Evolutionary conservation across 352 stramenopile species (phyloP).

Genomic region (Pythium utonaiense): DNA sequence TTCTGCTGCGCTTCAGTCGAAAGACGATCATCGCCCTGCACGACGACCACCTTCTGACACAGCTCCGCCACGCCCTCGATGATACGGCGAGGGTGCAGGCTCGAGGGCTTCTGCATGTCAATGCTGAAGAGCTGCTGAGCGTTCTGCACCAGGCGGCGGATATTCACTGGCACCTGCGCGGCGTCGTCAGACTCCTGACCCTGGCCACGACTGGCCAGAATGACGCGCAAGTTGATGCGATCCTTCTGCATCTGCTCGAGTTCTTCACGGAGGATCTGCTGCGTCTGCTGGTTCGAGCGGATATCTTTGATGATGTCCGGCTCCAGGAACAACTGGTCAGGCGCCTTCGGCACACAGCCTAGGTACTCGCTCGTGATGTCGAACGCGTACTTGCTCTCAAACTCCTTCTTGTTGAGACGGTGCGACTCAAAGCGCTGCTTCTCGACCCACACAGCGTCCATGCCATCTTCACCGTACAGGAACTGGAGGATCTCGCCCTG

Average conservation of each 20-base stretch:
- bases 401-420: slow-evolving; percentile 89
- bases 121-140: slow-evolving; percentile 93
- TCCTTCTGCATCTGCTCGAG: slow-evolving; percentile 93
- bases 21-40: slow-evolving; percentile 92
- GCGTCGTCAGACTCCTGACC: slow-evolving; percentile 90
- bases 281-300: slow-evolving; percentile 91
- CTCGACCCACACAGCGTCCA: slow-evolving; percentile 99
- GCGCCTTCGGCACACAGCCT: slow-evolving; percentile 84
- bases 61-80: slow-evolving; percentile 91
- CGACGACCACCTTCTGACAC: slow-evolving; percentile 95
- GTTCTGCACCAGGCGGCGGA: slow-evolving; percentile 95
- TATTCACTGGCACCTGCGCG: slow-evolving; percentile 91
- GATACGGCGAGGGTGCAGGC: slow-evolving; percentile 90
- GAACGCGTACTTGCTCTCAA: slow-evolving; percentile 93
- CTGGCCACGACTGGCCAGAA: slow-evolving; percentile 94
- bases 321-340: slow-evolving; percentile 81
- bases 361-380: slow-evolving; percentile 92
- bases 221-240: slow-evolving; percentile 91
- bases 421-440: slow-evolving; percentile 94
- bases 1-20: slow-evolving; percentile 97
- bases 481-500: slow-evolving; percentile 88
- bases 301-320: slow-evolving; percentile 89
- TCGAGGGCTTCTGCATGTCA: slow-evolving; percentile 90
- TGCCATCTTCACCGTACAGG: slow-evolving; percentile 97
- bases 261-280: slow-evolving; percentile 93